Evolutionary conservation across 1,284 basidiomycete species (phyloP).

Genomic region (Cystobasidiaceae sp.): DNA sequence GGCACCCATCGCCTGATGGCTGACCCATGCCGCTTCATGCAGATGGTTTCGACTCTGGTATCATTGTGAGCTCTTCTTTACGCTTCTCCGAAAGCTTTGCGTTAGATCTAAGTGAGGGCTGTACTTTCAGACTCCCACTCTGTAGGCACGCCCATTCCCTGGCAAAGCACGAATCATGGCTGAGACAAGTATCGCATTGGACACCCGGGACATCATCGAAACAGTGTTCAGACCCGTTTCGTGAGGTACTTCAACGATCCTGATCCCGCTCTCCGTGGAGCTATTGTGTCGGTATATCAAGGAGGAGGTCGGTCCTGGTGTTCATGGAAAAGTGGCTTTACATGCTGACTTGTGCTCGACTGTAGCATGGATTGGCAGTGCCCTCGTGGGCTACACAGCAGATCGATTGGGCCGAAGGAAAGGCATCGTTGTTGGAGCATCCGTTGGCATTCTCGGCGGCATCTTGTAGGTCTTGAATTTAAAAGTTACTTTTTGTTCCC

Average conservation of each 20-base stretch:
- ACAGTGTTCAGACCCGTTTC: conserved; percentile 4
- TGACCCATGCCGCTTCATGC: neutral
- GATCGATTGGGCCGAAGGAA: conserved; percentile 12
- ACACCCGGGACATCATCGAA: too few species aligned
- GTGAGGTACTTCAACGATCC: conserved; percentile 4
- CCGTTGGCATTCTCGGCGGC: conserved; percentile 8
- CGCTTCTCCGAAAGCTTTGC: neutral
- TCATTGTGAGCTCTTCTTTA: conserved; percentile 1
- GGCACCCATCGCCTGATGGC: neutral
- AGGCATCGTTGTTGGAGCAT: conserved; percentile 3
- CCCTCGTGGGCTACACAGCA: neutral
- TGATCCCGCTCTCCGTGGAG: neutral
- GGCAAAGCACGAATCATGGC: neutral
- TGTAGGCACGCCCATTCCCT: neutral
- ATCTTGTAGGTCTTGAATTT: too few species aligned
- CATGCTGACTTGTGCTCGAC: neutral
- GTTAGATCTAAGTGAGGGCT: neutral
- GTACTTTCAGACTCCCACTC: neutral
- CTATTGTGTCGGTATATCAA: conserved; percentile 26
- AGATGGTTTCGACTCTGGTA: conserved; percentile 21
- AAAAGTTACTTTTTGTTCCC: too few species aligned
- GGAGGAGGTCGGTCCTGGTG: conserved; percentile 1
- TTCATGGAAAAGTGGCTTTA: too few species aligned
- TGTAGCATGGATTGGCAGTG: conserved; percentile 16
- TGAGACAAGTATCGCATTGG: too few species aligned